These are phyloP conservation scores for Teratosphaeria nubilosa DNA, from an alignment of 2,329 filamentous ascomycete genomes.

Conservation along the genomic window DNA sequence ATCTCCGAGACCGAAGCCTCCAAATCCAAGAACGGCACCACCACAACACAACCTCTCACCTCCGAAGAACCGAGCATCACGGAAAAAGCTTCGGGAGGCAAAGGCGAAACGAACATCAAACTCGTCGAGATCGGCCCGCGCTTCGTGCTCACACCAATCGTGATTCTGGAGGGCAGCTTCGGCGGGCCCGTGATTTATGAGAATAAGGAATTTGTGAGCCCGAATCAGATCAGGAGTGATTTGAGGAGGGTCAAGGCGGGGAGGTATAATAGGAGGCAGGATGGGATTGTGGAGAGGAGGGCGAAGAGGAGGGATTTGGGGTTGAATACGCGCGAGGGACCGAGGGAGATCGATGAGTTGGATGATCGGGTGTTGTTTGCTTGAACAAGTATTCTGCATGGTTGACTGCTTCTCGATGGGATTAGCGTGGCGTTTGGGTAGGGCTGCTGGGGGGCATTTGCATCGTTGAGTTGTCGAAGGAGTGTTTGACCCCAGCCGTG, in stretches of 20 bases:
- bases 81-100: slow-evolving; percentile 30
- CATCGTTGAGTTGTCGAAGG: not conserved
- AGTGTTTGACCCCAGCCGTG: not conserved
- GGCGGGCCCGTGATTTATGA: slow-evolving; percentile 96
- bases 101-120: slow-evolving; percentile 60
- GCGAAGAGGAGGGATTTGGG: slow-evolving; percentile 70
- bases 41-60: slow-evolving; percentile 18
- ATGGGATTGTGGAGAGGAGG: slow-evolving; percentile 61
- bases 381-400: slow-evolving; percentile 25
- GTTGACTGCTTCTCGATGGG: not conserved
- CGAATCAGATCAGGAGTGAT: slow-evolving; percentile 82
- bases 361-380: slow-evolving; percentile 70
- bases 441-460: not conserved
- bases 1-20: slow-evolving; percentile 71
- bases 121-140: slow-evolving; percentile 90
- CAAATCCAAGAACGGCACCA: slow-evolving; percentile 33
- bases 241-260: slow-evolving; percentile 65
- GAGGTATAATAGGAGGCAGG: slow-evolving; percentile 65
- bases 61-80: slow-evolving; percentile 29
- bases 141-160: slow-evolving; percentile 85
- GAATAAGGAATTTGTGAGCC: slow-evolving; percentile 93
- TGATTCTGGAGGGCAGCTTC: slow-evolving; percentile 90
- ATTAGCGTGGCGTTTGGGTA: not conserved
- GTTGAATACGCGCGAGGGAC: slow-evolving; percentile 56
- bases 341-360: slow-evolving; percentile 56